phyloP scores from a whole-genome alignment of 306 rosid genomes.

The Rosa rugosa region DNA sequence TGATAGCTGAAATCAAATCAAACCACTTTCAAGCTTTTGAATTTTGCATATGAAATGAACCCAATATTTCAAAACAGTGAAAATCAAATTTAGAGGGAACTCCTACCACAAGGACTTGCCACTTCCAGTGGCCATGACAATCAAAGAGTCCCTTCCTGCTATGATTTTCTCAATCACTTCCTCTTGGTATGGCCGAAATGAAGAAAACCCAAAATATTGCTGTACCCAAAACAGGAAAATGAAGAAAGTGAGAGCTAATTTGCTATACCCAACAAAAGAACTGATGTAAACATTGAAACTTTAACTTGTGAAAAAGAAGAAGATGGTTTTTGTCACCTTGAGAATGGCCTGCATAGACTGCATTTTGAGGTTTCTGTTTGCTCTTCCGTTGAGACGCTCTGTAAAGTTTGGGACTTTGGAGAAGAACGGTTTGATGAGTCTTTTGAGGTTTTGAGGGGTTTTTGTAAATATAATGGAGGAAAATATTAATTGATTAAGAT shows the following conservation, averaged over 20 bases:
- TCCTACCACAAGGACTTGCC: conserved; percentile 85
- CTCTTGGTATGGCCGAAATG: conserved; percentile 70
- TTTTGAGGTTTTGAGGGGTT: neutral
- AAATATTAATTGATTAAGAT: neutral
- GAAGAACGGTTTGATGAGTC: neutral
- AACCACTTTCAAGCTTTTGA: neutral
- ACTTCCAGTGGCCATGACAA: conserved; percentile 94
- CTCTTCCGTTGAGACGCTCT: neutral
- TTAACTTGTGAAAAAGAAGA: neutral
- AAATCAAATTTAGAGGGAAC: conserved; percentile 4
- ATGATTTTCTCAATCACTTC: conserved; percentile 63
- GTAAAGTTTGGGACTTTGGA: neutral
- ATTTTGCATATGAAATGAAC: neutral
- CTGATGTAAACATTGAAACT: neutral
- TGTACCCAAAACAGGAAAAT: conserved; percentile 29
- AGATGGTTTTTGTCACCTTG: conserved; percentile 36
- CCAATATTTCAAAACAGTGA: neutral
- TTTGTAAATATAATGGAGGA: neutral
- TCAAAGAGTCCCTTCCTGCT: conserved; percentile 66
- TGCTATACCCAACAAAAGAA: neutral
- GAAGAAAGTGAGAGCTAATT: neutral
- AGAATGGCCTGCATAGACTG: conserved; percentile 45
- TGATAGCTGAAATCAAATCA: conserved; percentile 55
- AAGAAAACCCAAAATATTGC: conserved; percentile 66
- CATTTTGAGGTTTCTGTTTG: neutral